These are phyloP conservation scores for Aureobasidium sp. DNA, from an alignment of 2,329 filamentous ascomycete genomes.

Conservation along the genomic window DNA sequence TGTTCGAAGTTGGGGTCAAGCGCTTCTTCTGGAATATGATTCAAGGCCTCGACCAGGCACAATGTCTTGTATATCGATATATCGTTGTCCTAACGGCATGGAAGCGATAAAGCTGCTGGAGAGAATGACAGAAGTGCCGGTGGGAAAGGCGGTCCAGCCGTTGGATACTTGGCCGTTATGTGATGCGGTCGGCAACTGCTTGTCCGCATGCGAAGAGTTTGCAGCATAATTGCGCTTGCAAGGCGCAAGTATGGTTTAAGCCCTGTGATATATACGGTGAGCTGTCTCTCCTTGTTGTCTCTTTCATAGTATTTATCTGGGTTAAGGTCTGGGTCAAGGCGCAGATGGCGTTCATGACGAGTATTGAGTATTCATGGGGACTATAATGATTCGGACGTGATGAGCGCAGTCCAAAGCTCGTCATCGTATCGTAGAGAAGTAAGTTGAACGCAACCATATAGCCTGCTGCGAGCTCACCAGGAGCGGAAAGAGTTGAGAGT, in stretches of 20 bases:
- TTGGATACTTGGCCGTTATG: slow-evolving; percentile 2
- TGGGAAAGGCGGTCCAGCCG: slow-evolving; percentile 1
- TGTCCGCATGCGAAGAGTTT: background rate
- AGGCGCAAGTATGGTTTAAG: background rate
- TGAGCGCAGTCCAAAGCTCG: background rate
- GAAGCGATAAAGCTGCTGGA: background rate
- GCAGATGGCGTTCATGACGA: background rate
- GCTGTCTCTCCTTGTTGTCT: slow-evolving; percentile 1
- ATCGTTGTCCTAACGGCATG: background rate
- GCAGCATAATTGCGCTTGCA: too few relatives aligned
- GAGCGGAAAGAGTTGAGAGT: background rate
- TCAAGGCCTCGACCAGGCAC: background rate
- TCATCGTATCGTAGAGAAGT: background rate
- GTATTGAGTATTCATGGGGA: background rate
- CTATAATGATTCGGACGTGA: background rate
- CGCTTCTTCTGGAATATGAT: background rate
- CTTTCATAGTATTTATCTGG: background rate
- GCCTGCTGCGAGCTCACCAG: background rate
- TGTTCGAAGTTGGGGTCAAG: background rate
- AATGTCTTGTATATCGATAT: slow-evolving; percentile 8
- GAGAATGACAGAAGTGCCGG: slow-evolving; percentile 8
- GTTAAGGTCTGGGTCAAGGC: background rate
- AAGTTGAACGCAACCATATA: too few relatives aligned
- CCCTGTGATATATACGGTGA: background rate
- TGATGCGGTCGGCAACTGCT: background rate